Evolutionary conservation across 257 asterid species (phyloP).

Genomic region (Scutellaria minor): DNA sequence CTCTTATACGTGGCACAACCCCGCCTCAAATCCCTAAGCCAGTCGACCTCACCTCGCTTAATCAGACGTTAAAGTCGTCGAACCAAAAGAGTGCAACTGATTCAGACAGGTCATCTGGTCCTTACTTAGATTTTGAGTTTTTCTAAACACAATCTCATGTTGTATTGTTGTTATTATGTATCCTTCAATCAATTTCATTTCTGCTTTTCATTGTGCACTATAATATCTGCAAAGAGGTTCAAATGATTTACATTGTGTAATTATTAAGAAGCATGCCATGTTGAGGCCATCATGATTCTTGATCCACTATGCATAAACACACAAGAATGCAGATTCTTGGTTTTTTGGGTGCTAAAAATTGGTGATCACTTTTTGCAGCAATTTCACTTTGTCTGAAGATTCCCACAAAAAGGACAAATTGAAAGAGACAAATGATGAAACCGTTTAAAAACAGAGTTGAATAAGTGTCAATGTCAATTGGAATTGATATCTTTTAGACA

Average conservation of each 20-base stretch:
- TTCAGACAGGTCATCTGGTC: conserved; percentile 73
- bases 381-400: conserved; percentile 41
- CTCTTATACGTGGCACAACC: conserved; percentile 74
- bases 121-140: conserved; percentile 86
- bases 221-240: conserved; percentile 20
- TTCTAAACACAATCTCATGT: conserved; percentile 46
- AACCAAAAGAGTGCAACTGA: conserved; percentile 56
- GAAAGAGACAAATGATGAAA: conserved; percentile 48
- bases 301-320: background rate
- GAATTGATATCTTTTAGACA: conserved; percentile 25
- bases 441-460: conserved; percentile 39
- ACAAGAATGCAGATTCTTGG: too few relatives aligned
- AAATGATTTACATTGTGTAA: conserved; percentile 16
- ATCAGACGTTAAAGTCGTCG: conserved; percentile 46
- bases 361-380: conserved; percentile 39
- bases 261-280: conserved; percentile 39
- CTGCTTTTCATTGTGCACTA: background rate
- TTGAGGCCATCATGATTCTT: conserved; percentile 37
- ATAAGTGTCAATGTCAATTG: conserved; percentile 41
- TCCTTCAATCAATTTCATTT: background rate
- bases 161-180: conserved; percentile 26
- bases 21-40: conserved; percentile 87
- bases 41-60: conserved; percentile 56
- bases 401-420: conserved; percentile 37
- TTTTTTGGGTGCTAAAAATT: too few relatives aligned